These are phyloP conservation scores for Arabidopsis hybrid DNA, from an alignment of 441 rosid genomes.

Conservation along the genomic window DNA sequence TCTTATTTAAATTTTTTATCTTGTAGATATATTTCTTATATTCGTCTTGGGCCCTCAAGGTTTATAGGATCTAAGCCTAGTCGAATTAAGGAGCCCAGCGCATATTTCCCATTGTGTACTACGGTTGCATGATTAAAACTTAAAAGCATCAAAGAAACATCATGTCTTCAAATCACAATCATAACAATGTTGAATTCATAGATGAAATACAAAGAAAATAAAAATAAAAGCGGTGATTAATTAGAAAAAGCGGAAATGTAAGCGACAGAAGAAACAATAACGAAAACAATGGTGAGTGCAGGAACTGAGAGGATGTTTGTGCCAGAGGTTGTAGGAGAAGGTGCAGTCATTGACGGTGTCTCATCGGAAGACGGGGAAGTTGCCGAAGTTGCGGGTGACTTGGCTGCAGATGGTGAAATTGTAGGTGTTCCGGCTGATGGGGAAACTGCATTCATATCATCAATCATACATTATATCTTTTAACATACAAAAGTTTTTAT, in stretches of 20 bases:
- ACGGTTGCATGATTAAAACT: too few relatives aligned
- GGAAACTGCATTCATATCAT: conserved; percentile 27
- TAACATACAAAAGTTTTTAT: background rate
- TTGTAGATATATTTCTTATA: too few relatives aligned
- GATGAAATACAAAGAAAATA: background rate
- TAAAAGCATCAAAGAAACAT: background rate
- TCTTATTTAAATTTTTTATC: too few relatives aligned
- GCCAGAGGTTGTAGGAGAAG: conserved; percentile 22
- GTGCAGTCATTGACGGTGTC: conserved; percentile 24
- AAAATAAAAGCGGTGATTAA: background rate
- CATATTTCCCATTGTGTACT: too few relatives aligned
- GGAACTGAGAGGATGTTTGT: conserved; percentile 26
- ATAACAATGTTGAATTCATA: background rate
- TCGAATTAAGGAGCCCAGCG: too few relatives aligned
- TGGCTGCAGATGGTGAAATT: conserved; percentile 16
- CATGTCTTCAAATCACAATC: background rate
- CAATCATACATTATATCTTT: background rate
- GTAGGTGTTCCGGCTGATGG: conserved; percentile 30
- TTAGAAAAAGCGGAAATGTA: conserved; percentile 5
- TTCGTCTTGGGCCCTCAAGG: too few relatives aligned
- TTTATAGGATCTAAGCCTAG: too few relatives aligned
- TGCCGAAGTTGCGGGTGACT: conserved; percentile 2
- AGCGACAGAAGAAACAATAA: conserved; percentile 13
- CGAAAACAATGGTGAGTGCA: background rate
- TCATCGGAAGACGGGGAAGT: conserved; percentile 28